Conservation (phyloP, 2,329 filamentous ascomycete genomes). For the Verticillium isaacii region DNA sequence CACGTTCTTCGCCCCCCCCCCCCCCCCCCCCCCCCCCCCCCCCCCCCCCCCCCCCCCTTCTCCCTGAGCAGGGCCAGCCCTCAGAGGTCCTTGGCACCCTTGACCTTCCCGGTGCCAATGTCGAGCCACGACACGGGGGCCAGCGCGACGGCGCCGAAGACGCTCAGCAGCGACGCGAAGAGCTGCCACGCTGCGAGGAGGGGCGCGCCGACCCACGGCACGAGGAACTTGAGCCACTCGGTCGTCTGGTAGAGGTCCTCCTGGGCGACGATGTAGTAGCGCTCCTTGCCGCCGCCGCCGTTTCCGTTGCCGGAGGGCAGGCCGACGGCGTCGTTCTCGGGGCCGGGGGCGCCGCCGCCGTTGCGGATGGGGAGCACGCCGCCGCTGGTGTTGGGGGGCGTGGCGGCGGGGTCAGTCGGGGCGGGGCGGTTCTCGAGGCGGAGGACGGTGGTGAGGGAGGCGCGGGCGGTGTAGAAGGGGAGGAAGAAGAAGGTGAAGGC, state of each 20-base stretch:
- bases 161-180: constrained; percentile 59
- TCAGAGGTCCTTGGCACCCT: background rate
- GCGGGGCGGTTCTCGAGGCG: constrained; percentile 46
- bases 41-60: background rate
- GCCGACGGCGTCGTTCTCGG: constrained; percentile 10
- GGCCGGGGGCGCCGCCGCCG: constrained; percentile 3
- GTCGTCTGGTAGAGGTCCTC: constrained; percentile 78
- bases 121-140: constrained; percentile 8
- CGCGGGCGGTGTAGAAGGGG: constrained; percentile 67
- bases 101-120: background rate
- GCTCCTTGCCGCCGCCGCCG: constrained; percentile 18
- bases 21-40: background rate
- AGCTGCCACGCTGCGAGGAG: constrained; percentile 58
- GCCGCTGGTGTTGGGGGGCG: constrained; percentile 1
- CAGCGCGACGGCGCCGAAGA: constrained; percentile 38
- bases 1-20: no score
- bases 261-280: constrained; percentile 71
- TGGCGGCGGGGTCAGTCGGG: constrained; percentile 13
- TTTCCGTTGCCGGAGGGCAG: background rate
- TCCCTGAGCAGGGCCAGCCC: background rate
- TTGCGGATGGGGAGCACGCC: constrained; percentile 14
- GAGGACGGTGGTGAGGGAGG: constrained; percentile 64
- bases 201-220: constrained; percentile 52
- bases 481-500: constrained; percentile 73
- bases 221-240: constrained; percentile 69